Conservation (phyloP, 345 rosid species). For the Acer negundo region DNA sequence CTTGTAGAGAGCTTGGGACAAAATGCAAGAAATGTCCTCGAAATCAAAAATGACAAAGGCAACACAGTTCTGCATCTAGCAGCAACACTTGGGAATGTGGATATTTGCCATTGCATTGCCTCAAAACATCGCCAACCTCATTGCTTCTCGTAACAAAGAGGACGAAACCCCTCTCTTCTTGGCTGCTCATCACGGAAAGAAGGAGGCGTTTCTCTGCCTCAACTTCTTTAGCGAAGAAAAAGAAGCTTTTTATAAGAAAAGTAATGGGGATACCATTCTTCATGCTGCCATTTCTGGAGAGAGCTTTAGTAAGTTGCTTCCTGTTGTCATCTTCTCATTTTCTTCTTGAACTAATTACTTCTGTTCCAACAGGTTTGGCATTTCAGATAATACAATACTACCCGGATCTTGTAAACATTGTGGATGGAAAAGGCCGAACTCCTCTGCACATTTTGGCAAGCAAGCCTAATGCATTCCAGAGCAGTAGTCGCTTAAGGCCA, state of each 20-base stretch:
- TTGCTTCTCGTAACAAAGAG: slow-evolving; percentile 3
- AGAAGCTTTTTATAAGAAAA: not conserved
- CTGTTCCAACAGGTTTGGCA: slow-evolving; percentile 18
- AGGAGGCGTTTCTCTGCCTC: slow-evolving; percentile 27
- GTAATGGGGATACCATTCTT: slow-evolving; percentile 30
- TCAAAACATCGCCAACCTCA: not conserved
- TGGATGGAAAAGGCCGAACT: slow-evolving; percentile 11
- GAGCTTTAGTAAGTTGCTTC: slow-evolving; percentile 19
- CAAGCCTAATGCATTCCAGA: slow-evolving; percentile 23
- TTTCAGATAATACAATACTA: slow-evolving; percentile 4
- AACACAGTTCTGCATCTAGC: slow-evolving; percentile 31
- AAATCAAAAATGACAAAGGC: slow-evolving; percentile 22
- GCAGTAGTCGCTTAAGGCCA: slow-evolving; percentile 15
- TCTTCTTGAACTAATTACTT: not conserved
- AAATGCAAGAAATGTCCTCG: slow-evolving; percentile 8
- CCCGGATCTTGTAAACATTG: slow-evolving; percentile 13
- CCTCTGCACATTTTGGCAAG: slow-evolving; percentile 26
- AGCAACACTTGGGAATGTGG: slow-evolving; percentile 24
- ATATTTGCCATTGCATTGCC: slow-evolving; percentile 28
- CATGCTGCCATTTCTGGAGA: slow-evolving; percentile 31
- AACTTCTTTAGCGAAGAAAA: not conserved
- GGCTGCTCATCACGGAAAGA: slow-evolving; percentile 28
- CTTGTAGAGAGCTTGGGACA: slow-evolving; percentile 3
- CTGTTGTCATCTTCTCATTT: not conserved
- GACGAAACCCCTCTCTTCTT: slow-evolving; percentile 29